Conservation (phyloP, 371 early-diverging fungal species). For the Mortierella sp. region DNA sequence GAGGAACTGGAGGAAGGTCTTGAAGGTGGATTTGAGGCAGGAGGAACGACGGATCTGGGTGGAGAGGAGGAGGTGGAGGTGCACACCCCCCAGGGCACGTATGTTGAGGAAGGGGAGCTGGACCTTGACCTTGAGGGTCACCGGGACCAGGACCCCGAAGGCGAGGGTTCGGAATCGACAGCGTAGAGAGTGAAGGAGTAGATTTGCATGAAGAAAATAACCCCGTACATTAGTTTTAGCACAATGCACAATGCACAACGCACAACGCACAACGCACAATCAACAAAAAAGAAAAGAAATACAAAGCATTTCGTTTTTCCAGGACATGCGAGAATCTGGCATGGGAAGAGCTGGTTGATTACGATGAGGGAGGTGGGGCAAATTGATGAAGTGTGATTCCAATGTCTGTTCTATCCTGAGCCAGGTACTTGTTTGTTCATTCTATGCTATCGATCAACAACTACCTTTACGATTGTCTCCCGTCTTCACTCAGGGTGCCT, state of each 20-base stretch:
- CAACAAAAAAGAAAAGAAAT: background rate
- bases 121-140: constrained; percentile 40
- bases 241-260: background rate
- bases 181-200: no score
- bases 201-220: background rate
- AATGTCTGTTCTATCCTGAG: background rate
- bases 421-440: background rate
- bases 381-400: no score
- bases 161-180: constrained; percentile 31
- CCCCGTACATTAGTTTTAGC: background rate
- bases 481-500: background rate
- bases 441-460: background rate
- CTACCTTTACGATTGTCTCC: no score
- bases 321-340: background rate
- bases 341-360: no score
- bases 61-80: constrained; percentile 35
- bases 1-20: constrained; percentile 38
- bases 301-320: background rate
- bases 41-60: constrained; percentile 20
- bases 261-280: background rate
- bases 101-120: constrained; percentile 35
- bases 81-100: constrained; percentile 31
- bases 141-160: constrained; percentile 38
- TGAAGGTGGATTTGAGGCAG: constrained; percentile 26
- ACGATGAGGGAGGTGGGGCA: background rate